Percentiles rank a stretch among this genome's conserved stretches.
phyloP scores from a whole-genome alignment of 495 filamentous ascomycete genomes.

The Podospora pseudoanserina region DNA sequence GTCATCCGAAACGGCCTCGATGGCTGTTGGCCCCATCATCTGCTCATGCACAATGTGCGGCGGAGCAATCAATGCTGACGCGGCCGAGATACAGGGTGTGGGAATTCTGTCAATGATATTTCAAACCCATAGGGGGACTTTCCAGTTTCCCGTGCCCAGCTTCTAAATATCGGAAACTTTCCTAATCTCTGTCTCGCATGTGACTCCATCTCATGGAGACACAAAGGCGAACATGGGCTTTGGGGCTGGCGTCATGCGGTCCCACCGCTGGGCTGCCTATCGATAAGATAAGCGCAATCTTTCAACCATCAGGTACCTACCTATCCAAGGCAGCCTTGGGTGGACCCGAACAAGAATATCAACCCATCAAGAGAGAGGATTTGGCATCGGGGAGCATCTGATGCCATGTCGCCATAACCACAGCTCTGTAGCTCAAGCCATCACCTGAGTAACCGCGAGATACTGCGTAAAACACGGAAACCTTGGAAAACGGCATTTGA shows the following conservation, averaged over 20 bases:
- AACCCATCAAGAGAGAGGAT: not conserved
- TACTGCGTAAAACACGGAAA: not conserved
- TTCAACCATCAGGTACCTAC: not conserved
- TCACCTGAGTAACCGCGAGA: no score
- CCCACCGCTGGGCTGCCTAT: not conserved
- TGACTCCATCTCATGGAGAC: not conserved
- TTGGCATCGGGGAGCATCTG: not conserved
- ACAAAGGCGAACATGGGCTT: not conserved
- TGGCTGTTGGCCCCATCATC: not conserved
- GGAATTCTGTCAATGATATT: no score
- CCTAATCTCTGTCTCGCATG: not conserved
- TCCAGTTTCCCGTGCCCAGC: not conserved
- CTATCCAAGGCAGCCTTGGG: not conserved
- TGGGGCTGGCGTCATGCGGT: not conserved
- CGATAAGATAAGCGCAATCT: constrained; percentile 1
- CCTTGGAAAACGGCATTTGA: constrained; percentile 7
- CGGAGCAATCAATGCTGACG: no score
- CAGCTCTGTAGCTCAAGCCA: not conserved
- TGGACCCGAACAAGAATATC: not conserved
- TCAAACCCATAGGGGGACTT: no score
- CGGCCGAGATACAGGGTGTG: no score
- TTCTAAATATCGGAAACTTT: not conserved
- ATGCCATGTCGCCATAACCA: not conserved
- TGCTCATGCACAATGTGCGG: not conserved
- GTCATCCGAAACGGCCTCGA: not conserved